These are phyloP conservation scores for Scenedesmus sp. DNA, from an alignment of 163 green algal genomes.

Conservation along the genomic window DNA sequence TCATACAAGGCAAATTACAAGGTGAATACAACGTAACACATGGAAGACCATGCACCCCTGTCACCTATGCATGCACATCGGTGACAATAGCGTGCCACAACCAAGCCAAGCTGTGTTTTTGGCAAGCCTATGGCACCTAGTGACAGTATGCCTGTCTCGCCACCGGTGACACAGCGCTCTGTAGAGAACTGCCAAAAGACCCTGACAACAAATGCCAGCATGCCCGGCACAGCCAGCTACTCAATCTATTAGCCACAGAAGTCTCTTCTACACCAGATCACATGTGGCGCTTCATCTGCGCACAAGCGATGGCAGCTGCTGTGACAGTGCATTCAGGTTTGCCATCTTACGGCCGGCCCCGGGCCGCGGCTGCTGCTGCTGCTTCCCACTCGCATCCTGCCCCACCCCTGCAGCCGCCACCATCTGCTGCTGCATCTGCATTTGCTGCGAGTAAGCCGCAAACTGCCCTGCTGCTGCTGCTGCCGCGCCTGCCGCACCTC, in stretches of 20 bases:
- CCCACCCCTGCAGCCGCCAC: not conserved
- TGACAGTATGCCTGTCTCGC: too few species aligned
- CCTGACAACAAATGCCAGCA: not conserved
- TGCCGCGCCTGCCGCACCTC: not conserved
- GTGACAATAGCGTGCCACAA: too few species aligned
- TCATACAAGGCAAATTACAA: too few species aligned
- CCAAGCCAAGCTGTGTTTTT: too few species aligned
- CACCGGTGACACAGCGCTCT: too few species aligned
- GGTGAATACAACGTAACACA: too few species aligned
- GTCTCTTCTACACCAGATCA: too few species aligned
- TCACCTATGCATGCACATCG: too few species aligned
- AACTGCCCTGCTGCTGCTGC: conserved; percentile 15
- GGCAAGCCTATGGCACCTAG: too few species aligned
- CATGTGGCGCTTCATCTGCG: not conserved
- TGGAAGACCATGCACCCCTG: too few species aligned
- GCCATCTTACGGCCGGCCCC: not conserved
- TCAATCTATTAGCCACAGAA: too few species aligned
- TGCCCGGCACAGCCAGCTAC: not conserved
- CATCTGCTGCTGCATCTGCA: conserved; percentile 3
- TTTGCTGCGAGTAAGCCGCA: not conserved
- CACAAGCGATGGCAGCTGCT: conserved; percentile 34
- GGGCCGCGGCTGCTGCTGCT: not conserved
- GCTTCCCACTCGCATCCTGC: not conserved
- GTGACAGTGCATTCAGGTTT: conserved; percentile 25
- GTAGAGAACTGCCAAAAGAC: too few species aligned